Base-by-base conservation (phyloP, 495 filamentous ascomycete genomes). In the Amniculicola lignicola region DNA sequence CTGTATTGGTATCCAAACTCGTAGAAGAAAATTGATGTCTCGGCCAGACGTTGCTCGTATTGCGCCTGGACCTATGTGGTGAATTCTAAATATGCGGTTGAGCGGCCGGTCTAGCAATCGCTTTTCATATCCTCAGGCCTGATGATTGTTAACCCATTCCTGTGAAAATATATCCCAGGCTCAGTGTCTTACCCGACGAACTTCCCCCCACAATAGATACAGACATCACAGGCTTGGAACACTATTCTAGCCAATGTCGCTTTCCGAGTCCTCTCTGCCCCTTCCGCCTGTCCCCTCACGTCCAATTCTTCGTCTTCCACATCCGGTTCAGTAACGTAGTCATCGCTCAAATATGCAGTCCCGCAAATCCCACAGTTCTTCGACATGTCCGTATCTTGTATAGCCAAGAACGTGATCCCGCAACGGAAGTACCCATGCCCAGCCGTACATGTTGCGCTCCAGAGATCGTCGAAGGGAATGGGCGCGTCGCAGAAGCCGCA, bases 351-450 rank as follows among this genome's bases (percentile, higher is more conserved):
- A 55, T 72, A 82, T 47, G 79, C 71, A 12, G 54, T 71, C 4
- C 62, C 63, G 59, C 81, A 84, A 11, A 63, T 43, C 6, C 73
- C 74, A 62, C 81, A 84, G 51, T 72, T 74, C 56, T 82, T 82
- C 6, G 79, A 77, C 12, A 76, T 63, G 0, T 75, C 75, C 28
- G 81, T 80, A 41, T 74, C 72, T 63, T 81, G 76, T 4, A 84
- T 79, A 4, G 78, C 69, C 37, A 81, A 49, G 35, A 79, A 77
- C 1, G 75, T 80, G 35, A 84, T 51, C 22, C 67, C 72, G 64
- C 81, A 84, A 28, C 81, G 74, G n/a, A 68, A 66, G 42, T 75
- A 81, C n/a, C 74, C 48, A 67, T 82, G 79, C 3, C 76, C 77
- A 40, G 66, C 68, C 11, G 57, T 62, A 57, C 79, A 82, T 38